These are phyloP conservation scores for Leishmania martiniquensis DNA, from an alignment of 208 protist species.

Conservation along the genomic window DNA sequence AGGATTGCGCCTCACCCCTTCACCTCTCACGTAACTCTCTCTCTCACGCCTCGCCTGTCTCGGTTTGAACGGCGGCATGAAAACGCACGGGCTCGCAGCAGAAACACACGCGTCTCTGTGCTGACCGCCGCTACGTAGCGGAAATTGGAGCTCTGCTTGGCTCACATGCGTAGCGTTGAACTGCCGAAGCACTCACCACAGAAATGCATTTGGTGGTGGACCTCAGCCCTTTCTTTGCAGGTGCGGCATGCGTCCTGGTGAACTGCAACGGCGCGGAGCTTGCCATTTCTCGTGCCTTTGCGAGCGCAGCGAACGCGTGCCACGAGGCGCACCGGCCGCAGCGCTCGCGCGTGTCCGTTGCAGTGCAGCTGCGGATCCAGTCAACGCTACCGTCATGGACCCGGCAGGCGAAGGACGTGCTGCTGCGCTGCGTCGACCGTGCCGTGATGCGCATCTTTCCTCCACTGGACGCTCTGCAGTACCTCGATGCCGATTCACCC, in stretches of 20 bases:
- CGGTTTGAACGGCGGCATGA: neutral
- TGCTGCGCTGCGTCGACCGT: constrained; percentile 77
- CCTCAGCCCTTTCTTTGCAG: constrained; percentile 18
- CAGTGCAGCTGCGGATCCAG: constrained; percentile 6
- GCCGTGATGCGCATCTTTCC: constrained; percentile 70
- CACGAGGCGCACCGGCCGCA: neutral
- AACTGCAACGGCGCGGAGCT: constrained; percentile 28
- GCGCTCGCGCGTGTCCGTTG: neutral
- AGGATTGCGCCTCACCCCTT: neutral
- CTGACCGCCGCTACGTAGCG: neutral
- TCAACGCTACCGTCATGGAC: constrained; percentile 12
- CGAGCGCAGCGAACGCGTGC: constrained; percentile 33
- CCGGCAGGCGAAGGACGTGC: constrained; percentile 39
- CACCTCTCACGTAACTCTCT: neutral
- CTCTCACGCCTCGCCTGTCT: too few species aligned
- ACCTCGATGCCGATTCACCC: constrained; percentile 37
- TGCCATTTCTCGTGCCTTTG: constrained; percentile 34
- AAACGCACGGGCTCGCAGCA: neutral
- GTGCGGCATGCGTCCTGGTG: neutral
- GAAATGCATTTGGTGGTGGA: constrained; percentile 14
- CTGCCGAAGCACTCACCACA: neutral
- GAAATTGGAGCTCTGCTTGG: neutral
- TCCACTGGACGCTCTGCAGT: constrained; percentile 69
- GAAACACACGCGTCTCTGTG: neutral
- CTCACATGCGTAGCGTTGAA: neutral